Conservation (phyloP, 345 rosid species). For the Arabis hirsuta region DNA sequence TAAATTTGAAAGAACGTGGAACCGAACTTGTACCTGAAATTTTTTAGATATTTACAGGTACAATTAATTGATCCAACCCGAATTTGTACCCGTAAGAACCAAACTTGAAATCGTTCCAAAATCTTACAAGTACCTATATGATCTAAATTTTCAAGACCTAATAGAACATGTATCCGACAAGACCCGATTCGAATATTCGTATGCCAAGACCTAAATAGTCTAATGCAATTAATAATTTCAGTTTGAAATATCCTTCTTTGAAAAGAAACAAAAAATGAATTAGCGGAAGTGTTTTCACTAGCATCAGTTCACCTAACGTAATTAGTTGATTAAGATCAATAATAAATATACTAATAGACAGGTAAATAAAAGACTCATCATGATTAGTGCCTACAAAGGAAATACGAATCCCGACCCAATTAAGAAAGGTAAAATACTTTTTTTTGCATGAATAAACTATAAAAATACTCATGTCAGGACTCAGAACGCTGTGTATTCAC, state of each 20-base stretch:
- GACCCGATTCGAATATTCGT: too few relatives aligned
- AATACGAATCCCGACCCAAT: slow-evolving; percentile 30
- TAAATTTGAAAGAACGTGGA: too few relatives aligned
- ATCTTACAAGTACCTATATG: too few relatives aligned
- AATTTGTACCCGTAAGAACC: too few relatives aligned
- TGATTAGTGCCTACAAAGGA: slow-evolving; percentile 37
- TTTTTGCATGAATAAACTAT: too few relatives aligned
- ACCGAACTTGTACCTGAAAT: too few relatives aligned
- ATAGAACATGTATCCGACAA: too few relatives aligned
- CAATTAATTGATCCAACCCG: too few relatives aligned
- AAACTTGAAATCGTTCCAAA: too few relatives aligned
- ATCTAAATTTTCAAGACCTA: too few relatives aligned
- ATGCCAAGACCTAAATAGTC: too few relatives aligned
- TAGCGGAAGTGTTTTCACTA: slow-evolving; percentile 32
- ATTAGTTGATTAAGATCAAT: not conserved
- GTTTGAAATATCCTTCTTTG: not conserved
- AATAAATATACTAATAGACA: slow-evolving; percentile 18
- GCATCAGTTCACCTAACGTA: slow-evolving; percentile 5
- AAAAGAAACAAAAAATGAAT: not conserved
- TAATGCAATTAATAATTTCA: not conserved
- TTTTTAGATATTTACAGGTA: too few relatives aligned
- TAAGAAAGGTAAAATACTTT: not conserved
- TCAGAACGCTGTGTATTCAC: slow-evolving; percentile 1
- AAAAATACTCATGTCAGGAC: not conserved
- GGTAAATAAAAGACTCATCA: slow-evolving; percentile 14